phyloP scores from a whole-genome alignment of 1,284 basidiomycete species.

The Ganoderma multipileum region DNA sequence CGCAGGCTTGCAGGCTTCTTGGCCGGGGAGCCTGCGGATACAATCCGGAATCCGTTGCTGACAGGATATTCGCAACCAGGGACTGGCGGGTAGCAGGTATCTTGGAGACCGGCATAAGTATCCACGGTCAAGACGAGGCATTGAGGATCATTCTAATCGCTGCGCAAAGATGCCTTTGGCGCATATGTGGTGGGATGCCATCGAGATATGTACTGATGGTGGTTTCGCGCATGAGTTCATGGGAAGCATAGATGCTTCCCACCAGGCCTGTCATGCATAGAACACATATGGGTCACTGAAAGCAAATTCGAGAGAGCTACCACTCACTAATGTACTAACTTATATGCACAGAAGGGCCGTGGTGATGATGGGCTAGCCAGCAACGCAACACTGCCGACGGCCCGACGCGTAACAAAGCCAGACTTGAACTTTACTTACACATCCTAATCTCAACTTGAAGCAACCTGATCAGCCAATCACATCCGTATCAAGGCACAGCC shows the following conservation, averaged over 20 bases:
- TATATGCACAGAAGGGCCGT: neutral
- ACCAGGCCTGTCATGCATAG: neutral
- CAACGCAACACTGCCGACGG: neutral
- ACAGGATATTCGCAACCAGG: neutral
- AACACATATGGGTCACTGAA: neutral
- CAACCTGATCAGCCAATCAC: neutral
- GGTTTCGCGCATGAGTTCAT: neutral
- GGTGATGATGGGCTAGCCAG: too few relatives aligned
- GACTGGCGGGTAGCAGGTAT: neutral
- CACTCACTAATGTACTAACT: neutral
- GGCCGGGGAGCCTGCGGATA: neutral
- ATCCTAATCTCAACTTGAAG: neutral
- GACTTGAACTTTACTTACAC: neutral
- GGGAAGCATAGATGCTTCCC: neutral
- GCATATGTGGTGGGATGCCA: neutral
- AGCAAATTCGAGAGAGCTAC: neutral
- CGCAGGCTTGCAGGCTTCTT: neutral
- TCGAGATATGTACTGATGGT: neutral
- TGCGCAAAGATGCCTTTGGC: neutral
- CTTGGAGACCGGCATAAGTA: slow-evolving; percentile 13
- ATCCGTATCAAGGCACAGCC: neutral
- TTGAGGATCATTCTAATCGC: neutral
- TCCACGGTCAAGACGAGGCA: slow-evolving; percentile 5
- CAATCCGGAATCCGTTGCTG: neutral
- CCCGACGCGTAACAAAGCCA: too few relatives aligned